Evolutionary conservation across 129 eudicot genomes (phyloP), one percentile per base, ranked within the genome.

Genomic region (Arctium lappa): DNA sequence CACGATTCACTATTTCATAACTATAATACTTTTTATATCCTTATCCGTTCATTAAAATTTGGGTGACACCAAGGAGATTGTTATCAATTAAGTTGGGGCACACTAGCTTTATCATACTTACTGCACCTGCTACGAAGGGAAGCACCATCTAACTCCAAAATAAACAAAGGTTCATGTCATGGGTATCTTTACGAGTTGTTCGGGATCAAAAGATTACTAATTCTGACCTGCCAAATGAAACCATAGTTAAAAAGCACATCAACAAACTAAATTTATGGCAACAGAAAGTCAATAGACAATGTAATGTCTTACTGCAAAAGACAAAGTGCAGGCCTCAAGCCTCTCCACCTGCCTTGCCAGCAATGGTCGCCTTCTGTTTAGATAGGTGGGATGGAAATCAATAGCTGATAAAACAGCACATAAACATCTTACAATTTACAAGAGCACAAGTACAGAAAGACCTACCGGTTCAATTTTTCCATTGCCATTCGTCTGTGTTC

Each of bases 341-440:
- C 73, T 84, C 92, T 72, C 91, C 96, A 83, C 82, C 93, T 30
- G 91, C 91, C 85, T 91, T 82, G 77, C 86, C 90, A 39, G 85
- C 89, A 63, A 84, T 33, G 22, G 89, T 80, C 18, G 89, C 86
- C 83, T 90, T 88, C 98, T 88, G 88, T 65, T 79, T 65, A 66
- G n/a, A 63, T 32, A 38, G 1, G 60, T 46, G 18, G 69, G 44
- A 48, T 46, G 18, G 69, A 34, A 48, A 62, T 29, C 12, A 39
- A 34, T 50, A 31, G 60, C 42, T 33, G 30, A 36, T 22, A 10
- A 13, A 72, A 50, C 29, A 53, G 74, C 10, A 76, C 1, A 15
- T 32, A 50, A 31, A 13, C 32, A 32, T 31, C 82, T 36, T 38
- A 33, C n/a, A 18, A 33, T 76, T 36, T 38, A 40, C n/a, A 31